Conservation (phyloP, 495 filamentous ascomycete genomes). For the Podospora appendiculata region DNA sequence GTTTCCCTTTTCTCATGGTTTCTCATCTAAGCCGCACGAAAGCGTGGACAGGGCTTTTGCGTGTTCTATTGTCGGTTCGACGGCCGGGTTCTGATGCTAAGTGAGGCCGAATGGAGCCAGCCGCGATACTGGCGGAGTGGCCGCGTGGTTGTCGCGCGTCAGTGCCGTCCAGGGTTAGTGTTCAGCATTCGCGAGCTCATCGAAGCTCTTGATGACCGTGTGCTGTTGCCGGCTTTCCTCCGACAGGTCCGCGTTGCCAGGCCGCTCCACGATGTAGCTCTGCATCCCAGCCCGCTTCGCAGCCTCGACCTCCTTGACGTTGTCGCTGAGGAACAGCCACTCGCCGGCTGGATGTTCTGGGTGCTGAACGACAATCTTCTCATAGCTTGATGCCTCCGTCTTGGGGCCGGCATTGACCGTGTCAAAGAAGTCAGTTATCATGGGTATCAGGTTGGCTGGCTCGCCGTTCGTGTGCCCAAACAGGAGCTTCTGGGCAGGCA, state of each 20-base stretch:
- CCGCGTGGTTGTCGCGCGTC: too few species aligned
- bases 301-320: constrained; percentile 59
- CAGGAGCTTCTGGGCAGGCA: constrained; percentile 63
- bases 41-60: too few species aligned
- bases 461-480: constrained; percentile 55
- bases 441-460: constrained; percentile 46
- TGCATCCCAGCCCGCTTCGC: constrained; percentile 57
- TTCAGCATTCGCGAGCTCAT: constrained; percentile 14
- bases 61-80: too few species aligned
- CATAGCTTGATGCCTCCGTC: constrained; percentile 51
- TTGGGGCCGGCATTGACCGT: constrained; percentile 69
- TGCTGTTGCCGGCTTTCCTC: constrained; percentile 34
- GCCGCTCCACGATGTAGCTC: constrained; percentile 51
- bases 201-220: constrained; percentile 39
- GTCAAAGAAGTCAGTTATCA: constrained; percentile 58
- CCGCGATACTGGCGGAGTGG: too few species aligned
- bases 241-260: constrained; percentile 52
- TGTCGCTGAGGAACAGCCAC: constrained; percentile 67
- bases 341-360: constrained; percentile 27
- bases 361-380: constrained; percentile 42
- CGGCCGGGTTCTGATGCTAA: too few species aligned
- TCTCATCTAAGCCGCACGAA: too few species aligned
- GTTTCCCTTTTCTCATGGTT: too few species aligned
- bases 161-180: too few species aligned
- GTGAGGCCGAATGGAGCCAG: too few species aligned